A percentile compares a stretch with the other conserved stretches of the same genome.
Conservation (phyloP, 2,329 filamentous ascomycete genomes). For the Ambrosiella cleistominuta region DNA sequence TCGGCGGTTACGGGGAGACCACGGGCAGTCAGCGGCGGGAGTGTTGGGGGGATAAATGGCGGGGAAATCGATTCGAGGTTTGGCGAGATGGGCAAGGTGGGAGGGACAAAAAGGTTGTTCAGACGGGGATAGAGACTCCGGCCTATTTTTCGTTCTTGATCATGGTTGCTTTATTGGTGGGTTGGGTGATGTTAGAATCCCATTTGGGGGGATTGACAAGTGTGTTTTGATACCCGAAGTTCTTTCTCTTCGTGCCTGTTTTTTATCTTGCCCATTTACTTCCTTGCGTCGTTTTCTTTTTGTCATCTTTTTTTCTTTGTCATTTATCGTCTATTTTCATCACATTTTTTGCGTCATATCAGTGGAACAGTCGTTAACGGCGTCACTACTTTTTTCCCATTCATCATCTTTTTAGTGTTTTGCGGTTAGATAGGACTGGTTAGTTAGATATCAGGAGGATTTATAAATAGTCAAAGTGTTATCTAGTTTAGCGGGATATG, state of each 20-base stretch:
- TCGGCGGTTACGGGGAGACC: background rate
- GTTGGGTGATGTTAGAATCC: too few species aligned
- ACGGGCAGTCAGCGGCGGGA: too few species aligned
- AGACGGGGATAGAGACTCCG: slow-evolving; percentile 23
- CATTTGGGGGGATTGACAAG: too few species aligned
- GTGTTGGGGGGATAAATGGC: background rate
- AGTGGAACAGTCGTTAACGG: background rate
- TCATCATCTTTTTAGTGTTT: background rate
- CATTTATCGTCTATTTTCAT: background rate
- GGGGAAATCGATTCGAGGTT: slow-evolving; percentile 25
- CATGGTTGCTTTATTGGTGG: background rate
- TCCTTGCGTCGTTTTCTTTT: background rate
- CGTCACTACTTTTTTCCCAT: background rate
- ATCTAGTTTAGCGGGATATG: too few species aligned
- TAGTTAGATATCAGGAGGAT: too few species aligned
- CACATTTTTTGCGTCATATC: background rate
- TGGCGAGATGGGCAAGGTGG: slow-evolving; percentile 54
- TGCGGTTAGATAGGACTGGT: too few species aligned
- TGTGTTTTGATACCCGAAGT: background rate
- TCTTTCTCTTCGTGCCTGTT: background rate
- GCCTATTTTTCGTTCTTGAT: slow-evolving; percentile 3
- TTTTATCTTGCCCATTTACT: background rate
- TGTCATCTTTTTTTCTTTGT: background rate
- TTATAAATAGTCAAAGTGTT: too few species aligned
- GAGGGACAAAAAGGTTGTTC: slow-evolving; percentile 56